phyloP scores from a whole-genome alignment of 2,329 filamentous ascomycete species.

The Pseudogymnoascus pannorum region DNA sequence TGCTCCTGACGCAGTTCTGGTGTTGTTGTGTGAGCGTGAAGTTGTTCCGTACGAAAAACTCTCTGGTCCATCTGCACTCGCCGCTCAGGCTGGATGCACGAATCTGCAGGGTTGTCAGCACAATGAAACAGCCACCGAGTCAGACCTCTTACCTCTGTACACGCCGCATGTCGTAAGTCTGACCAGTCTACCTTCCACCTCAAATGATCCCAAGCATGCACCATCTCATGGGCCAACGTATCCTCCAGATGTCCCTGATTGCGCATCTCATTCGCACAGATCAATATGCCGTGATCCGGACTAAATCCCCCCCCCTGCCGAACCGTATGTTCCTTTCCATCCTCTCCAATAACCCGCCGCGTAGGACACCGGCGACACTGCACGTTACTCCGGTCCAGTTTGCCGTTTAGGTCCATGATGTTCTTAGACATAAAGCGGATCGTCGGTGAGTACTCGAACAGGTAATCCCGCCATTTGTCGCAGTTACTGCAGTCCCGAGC shows the following conservation, averaged over 20 bases:
- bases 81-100: constrained; percentile 87
- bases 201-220: constrained; percentile 91
- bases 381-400: constrained; percentile 67
- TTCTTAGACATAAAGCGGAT: constrained; percentile 82
- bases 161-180: constrained; percentile 83
- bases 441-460: constrained; percentile 75
- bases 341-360: constrained; percentile 35
- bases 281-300: constrained; percentile 75
- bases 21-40: constrained; percentile 88
- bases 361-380: constrained; percentile 71
- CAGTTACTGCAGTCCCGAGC: constrained; percentile 71
- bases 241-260: constrained; percentile 81
- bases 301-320: constrained; percentile 74
- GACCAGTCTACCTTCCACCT: constrained; percentile 82
- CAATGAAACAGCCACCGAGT: background rate
- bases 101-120: constrained; percentile 50
- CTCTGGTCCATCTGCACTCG: constrained; percentile 83
- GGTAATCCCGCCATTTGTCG: constrained; percentile 75
- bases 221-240: constrained; percentile 93
- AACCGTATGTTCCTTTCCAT: constrained; percentile 41
- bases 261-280: constrained; percentile 87
- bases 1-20: constrained; percentile 79
- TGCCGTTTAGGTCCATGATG: constrained; percentile 70
- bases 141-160: constrained; percentile 65
- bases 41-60: constrained; percentile 78